phyloP scores from a whole-genome alignment of 768 basidiomycete genomes.

The Suillus placidus region DNA sequence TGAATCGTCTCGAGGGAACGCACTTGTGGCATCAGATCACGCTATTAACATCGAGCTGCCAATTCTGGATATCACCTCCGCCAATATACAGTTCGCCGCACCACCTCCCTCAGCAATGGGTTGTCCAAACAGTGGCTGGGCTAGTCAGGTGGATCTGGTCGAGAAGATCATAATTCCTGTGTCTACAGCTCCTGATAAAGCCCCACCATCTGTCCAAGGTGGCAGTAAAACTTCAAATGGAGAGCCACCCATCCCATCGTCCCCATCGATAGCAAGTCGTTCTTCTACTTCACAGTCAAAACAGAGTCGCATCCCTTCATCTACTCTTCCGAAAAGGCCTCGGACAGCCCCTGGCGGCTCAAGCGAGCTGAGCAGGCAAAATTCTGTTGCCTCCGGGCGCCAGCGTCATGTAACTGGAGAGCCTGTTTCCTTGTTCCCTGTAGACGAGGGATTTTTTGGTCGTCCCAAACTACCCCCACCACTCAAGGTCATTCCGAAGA shows the following conservation, averaged over 20 bases:
- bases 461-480: slow-evolving; percentile 24
- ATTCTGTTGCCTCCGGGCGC: background rate
- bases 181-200: background rate
- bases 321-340: no score
- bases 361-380: background rate
- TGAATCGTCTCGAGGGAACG: background rate
- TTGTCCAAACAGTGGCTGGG: background rate
- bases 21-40: background rate
- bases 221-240: background rate
- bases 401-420: background rate
- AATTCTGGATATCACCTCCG: background rate
- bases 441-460: slow-evolving; percentile 24
- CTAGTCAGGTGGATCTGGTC: background rate
- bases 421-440: slow-evolving; percentile 16
- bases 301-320: background rate
- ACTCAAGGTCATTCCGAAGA: slow-evolving; percentile 12
- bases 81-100: background rate
- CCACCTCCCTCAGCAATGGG: background rate
- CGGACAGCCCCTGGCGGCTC: background rate
- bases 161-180: background rate
- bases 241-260: background rate
- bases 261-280: background rate
- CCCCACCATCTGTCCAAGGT: background rate
- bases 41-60: background rate
- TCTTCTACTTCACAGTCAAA: background rate